These are phyloP conservation scores for Ceratocystis papillata DNA, from an alignment of 2,329 filamentous ascomycete species.

Conservation along the genomic window DNA sequence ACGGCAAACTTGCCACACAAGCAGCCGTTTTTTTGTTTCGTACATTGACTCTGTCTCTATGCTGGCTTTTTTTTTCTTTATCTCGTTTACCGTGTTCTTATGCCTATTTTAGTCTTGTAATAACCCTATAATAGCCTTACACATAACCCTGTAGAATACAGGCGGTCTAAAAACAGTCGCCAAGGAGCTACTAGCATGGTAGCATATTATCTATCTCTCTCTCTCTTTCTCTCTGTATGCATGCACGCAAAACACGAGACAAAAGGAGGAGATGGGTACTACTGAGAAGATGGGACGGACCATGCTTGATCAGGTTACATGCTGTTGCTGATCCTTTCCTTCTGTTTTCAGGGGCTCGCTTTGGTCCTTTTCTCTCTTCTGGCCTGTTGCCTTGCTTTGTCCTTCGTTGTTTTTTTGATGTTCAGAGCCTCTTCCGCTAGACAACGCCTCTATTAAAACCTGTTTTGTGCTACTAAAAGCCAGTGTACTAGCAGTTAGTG, in stretches of 20 bases:
- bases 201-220: no score
- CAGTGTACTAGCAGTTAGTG: neutral
- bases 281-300: conserved; percentile 5
- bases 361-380: neutral
- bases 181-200: no score
- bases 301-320: neutral
- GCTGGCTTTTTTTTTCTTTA: neutral
- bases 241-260: neutral
- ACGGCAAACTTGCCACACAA: conserved; percentile 4
- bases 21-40: neutral
- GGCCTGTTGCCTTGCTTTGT: neutral
- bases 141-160: no score
- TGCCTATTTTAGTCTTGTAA: no score
- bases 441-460: neutral
- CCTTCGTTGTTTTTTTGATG: neutral
- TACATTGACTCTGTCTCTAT: neutral
- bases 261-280: neutral
- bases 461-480: neutral
- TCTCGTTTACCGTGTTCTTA: no score
- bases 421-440: neutral
- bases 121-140: no score
- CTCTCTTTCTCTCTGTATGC: neutral
- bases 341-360: neutral
- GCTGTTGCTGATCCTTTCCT: neutral
- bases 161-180: no score